Evolutionary conservation across 768 basidiomycete species (phyloP).

Genomic region (Boletus edulis): DNA sequence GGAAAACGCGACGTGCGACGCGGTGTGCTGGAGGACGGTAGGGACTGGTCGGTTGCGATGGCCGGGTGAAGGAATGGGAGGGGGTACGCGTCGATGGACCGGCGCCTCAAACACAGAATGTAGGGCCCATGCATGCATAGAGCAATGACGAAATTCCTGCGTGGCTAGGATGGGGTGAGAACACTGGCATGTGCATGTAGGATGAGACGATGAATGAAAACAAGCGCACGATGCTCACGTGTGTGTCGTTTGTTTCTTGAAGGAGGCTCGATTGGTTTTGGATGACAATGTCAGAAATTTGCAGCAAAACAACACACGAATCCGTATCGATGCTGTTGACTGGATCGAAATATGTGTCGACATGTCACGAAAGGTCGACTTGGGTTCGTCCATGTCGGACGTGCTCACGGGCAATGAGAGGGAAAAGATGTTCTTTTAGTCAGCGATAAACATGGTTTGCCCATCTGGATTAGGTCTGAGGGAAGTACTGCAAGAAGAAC

Average conservation of each 20-base stretch:
- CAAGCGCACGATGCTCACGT: conserved; percentile 20
- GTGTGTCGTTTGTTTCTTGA: conserved; percentile 25
- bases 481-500: conserved; percentile 41
- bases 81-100: too few relatives aligned
- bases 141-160: too few relatives aligned
- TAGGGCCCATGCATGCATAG: too few relatives aligned
- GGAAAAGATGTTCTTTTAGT: too few relatives aligned
- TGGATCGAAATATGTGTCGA: conserved; percentile 2
- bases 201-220: not conserved
- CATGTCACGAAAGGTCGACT: not conserved
- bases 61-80: too few relatives aligned
- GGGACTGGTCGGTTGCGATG: too few relatives aligned
- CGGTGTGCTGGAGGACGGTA: too few relatives aligned
- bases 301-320: conserved; percentile 29
- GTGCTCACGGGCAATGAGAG: not conserved
- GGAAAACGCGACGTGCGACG: conserved; percentile 36
- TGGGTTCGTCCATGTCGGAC: not conserved
- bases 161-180: too few relatives aligned
- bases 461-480: too few relatives aligned
- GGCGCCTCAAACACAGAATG: too few relatives aligned
- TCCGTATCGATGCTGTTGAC: conserved; percentile 33
- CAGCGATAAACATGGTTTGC: not conserved
- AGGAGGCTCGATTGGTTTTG: conserved; percentile 18
- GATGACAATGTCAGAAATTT: conserved; percentile 27
- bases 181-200: not conserved